Conservation (phyloP, 306 rosid genomes). For the Pueraria montana region DNA sequence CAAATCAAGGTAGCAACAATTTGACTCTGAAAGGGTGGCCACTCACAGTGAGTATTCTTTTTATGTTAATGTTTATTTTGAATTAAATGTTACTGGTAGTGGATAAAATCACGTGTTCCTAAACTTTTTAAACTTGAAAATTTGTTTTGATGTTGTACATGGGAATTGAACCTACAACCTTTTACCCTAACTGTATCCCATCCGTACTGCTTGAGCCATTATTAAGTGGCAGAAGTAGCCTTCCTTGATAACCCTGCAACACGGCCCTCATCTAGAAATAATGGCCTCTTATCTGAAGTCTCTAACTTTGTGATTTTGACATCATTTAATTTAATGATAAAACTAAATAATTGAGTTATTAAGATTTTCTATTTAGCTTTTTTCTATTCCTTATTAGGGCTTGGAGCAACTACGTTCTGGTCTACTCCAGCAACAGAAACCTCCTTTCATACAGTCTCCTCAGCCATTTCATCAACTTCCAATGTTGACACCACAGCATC, state of each 20-base stretch:
- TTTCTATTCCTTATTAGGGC: conserved; percentile 62
- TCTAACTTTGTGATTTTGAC: conserved; percentile 13
- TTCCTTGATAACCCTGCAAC: conserved; percentile 12
- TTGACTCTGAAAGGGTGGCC: conserved; percentile 99
- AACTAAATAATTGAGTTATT: conserved; percentile 15
- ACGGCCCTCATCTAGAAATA: conserved; percentile 9
- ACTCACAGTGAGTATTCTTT: conserved; percentile 76
- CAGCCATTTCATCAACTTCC: conserved; percentile 94
- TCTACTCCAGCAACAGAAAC: conserved; percentile 87
- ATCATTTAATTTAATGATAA: conserved; percentile 23
- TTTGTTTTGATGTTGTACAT: not conserved
- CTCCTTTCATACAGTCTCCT: conserved; percentile 89
- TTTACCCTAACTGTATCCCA: conserved; percentile 19
- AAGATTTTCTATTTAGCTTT: not conserved
- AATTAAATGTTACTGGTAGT: not conserved
- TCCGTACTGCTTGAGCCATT: not conserved
- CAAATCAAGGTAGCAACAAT: conserved; percentile 93
- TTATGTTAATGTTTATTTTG: conserved; percentile 22
- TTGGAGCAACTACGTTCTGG: conserved; percentile 94
- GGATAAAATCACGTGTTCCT: conserved; percentile 20
- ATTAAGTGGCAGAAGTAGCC: conserved; percentile 3
- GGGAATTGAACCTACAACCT: not conserved
- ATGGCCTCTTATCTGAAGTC: conserved; percentile 25
- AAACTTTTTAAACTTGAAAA: conserved; percentile 23
- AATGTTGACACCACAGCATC: conserved; percentile 92